Base-by-base conservation (phyloP, 192 early-diverging fungal species). In the Spizellomyces sp. region DNA sequence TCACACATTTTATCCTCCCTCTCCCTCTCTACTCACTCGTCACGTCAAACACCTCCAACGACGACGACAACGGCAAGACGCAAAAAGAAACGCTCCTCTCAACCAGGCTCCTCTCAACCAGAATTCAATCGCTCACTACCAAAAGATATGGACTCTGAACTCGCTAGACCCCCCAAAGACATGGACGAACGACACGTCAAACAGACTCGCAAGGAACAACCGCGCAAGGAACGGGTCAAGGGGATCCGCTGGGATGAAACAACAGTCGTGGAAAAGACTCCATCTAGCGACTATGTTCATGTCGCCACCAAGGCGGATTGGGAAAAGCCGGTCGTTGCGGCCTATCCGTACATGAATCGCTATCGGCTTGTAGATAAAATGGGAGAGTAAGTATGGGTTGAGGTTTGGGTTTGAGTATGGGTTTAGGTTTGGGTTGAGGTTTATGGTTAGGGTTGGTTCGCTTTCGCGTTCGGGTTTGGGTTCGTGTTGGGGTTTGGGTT, bases 351-450 rank as follows among this genome's bases (percentile, higher is more conserved):
- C 22, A 61, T 90, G 60, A 81, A 88, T 58, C 76, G 83, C 42
- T 90, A 80, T 71, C 64, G 76, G 66, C 60, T 90, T 14, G 21
- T 90, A 10, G 77, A 83, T 42, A 89, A 90, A 62, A 86, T 90
- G 83, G 89, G 89, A 76, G 89, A 90, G 89, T 89, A 82, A 79
- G 88, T 90, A 7, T 54, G 1, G 52, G n/a, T 56, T 56, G 4
- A 56, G n/a, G 5, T 5, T 56, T 6, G 22, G 54, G n/a, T 22
- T 19, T 0, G 22, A n/a, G 54, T 56, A 2, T 54, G 54, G n/a
- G 7, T n/a, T 17, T 56, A 7, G 22, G n/a, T 56, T 56, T 7
- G 0, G 52, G 27, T 36, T 36, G 0, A 36, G 27, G 1, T 0
- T 36, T 36, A 2, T 0, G 27, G 27, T 36, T 36, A 36, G 27